Percentiles rank a stretch among this genome's conserved stretches.
phyloP scores from a whole-genome alignment of 495 filamentous ascomycete genomes.

The Cryomyces antarcticus region DNA sequence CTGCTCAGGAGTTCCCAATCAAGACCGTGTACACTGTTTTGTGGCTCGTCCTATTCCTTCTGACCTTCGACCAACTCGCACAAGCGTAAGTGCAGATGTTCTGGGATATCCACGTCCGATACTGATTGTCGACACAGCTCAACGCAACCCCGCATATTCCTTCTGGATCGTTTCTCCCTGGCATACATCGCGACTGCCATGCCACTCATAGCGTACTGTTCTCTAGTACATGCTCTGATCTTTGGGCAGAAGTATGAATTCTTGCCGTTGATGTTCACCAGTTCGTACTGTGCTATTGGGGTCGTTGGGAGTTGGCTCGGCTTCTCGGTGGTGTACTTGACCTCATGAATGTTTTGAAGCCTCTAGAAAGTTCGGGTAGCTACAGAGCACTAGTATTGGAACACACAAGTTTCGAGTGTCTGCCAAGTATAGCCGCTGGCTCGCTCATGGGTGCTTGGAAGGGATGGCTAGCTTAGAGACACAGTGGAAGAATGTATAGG shows the following conservation, averaged over 20 bases:
- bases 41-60: conserved; percentile 73
- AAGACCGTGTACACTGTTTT: conserved; percentile 86
- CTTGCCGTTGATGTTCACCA: conserved; percentile 89
- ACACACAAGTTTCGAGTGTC: no score
- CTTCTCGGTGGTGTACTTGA: conserved; percentile 86
- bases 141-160: conserved; percentile 50
- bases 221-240: conserved; percentile 56
- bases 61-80: conserved; percentile 71
- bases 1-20: conserved; percentile 58
- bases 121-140: conserved; percentile 19
- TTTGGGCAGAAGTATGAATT: conserved; percentile 79
- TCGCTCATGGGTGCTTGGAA: no score
- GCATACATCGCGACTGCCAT: conserved; percentile 75
- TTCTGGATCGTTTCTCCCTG: conserved; percentile 77
- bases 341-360: conserved; percentile 16
- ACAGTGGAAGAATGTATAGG: no score
- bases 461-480: no score
- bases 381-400: no score
- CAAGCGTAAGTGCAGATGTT: conserved; percentile 31
- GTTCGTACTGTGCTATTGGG: conserved; percentile 85
- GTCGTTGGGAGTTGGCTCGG: conserved; percentile 93
- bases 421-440: no score
- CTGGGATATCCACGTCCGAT: background rate
- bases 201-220: conserved; percentile 76
- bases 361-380: background rate